Base-by-base conservation (phyloP, 352 stramenopile species). In the Pythium brassicae region DNA sequence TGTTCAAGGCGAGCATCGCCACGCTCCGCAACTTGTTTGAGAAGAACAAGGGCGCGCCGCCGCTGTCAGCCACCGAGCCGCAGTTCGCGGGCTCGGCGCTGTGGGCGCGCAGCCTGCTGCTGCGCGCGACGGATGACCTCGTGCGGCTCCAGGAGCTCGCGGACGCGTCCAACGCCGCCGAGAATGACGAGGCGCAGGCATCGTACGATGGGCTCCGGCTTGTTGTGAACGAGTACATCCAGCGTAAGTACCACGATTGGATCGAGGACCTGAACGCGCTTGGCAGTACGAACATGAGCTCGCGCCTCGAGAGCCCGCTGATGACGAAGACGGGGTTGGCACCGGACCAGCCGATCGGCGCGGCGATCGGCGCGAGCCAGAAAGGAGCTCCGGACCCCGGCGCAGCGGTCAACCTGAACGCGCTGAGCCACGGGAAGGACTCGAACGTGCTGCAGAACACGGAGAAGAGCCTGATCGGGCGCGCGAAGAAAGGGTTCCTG, bases 81-180 rank as follows among this genome's bases (percentile, higher is more conserved):
- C 77, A 96, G 47, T 98, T 95, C 65, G 89, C 93, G 11, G 95
- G 94, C 19, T 78, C 91, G 15, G 92, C 93, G 2, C 62, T 98
- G 3, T 98, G 95, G 95, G 94, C 93, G 34, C 78, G 89, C 25
- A 95, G 87, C 22, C 54, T 98, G 12, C 59, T 93, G n/a, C 44
- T 90, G 19, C 79, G 83, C 44, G 74, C 82, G 15, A 88, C 84
- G 2, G 81, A 93, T 50, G 85, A 95, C 51, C 60, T 95, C 17
- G 54, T 74, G n/a, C 74, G 83, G 9, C 51, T 95, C 2, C 76
- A 87, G 55, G 80, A 91, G 50, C 62, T 95, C 0, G 72, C 79
- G 0, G 72, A 94, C 26, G 62, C 84, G 40, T 81, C 84, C 11
- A 89, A 86, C 39, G 69, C 62, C 1, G 78, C 79, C 1, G 88